Evolutionary conservation across 148 eudicot species (phyloP), one percentile per base, ranked within the genome.

Genomic region (Dysphania ambrosioides): DNA sequence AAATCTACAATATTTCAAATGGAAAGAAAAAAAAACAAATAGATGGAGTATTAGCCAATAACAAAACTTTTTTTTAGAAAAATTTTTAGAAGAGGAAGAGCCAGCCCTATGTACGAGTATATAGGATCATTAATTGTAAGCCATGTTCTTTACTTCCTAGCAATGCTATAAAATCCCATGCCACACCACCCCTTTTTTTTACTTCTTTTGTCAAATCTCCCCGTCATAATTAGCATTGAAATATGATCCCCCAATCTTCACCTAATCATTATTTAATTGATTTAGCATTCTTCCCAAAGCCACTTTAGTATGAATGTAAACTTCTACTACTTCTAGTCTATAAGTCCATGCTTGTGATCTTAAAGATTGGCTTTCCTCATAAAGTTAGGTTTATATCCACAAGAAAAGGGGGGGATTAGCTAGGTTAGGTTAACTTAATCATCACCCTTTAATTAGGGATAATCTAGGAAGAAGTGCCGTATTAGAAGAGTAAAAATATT

Each of bases 191-290:
- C 15, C 11, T 29, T 36, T 30, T 30, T 61, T 15, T 30, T 30
- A 29, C 7, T 30, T 13, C 21, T 30, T 61, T 61, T 1, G 65
- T 61, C 35, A 61, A 61, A 13, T 61, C 31, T 57, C 30, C 65
- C 34, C 65, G 30, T 61, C 16, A 61, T 61, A 30, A 30, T 61
- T 59, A 61, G 36, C 65, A 30, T 61, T 61, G 65, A 61, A 61
- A 59, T 4, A 7, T 61, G 36, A 30, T 30, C 65, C 65, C 16
- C 58, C 31, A 83, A 77, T 69, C 72, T 65, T 72, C 59, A 79
- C 85, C 85, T 79, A 79, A 79, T 80, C 82, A 77, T 70, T 83
- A 74, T 77, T 83, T 72, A 72, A 72, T 74, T 57, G 72, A 77
- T 69, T 62, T 68, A 74, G 70, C 78, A 24, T 51, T 68, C 71